Conservation (phyloP, 2,329 filamentous ascomycete species). For the Monosporascus sp. region DNA sequence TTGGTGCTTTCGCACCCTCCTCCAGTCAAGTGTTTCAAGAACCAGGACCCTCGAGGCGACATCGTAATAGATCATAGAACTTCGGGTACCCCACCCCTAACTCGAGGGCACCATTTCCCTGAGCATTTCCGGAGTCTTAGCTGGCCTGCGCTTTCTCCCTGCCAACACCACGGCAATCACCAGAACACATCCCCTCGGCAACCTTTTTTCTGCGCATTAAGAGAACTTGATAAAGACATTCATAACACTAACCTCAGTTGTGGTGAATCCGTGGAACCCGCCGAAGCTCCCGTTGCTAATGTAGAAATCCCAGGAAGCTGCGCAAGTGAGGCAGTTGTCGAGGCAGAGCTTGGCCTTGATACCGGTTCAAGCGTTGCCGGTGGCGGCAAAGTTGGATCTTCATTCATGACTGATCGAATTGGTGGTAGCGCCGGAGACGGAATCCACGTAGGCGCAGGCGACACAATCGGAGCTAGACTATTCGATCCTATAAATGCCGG, state of each 20-base stretch:
- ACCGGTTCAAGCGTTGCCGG: constrained; percentile 40
- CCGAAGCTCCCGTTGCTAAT: constrained; percentile 36
- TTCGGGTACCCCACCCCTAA: too few species aligned
- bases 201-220: constrained; percentile 1
- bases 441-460: constrained; percentile 14
- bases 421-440: constrained; percentile 17
- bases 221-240: not conserved
- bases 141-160: too few species aligned
- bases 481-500: constrained; percentile 14
- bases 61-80: not conserved
- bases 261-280: constrained; percentile 35
- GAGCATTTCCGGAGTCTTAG: too few species aligned
- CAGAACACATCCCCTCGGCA: not conserved
- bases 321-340: constrained; percentile 37
- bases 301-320: constrained; percentile 43
- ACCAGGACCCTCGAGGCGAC: not conserved
- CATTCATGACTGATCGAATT: constrained; percentile 39
- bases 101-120: too few species aligned
- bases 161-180: not conserved
- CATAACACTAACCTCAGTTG: constrained; percentile 41
- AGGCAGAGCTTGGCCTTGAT: constrained; percentile 45
- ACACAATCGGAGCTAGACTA: constrained; percentile 16
- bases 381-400: constrained; percentile 35
- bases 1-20: too few species aligned
- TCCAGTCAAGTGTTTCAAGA: too few species aligned